Conservation (phyloP, 106 monocot species). For the Platanthera zijinensis region DNA sequence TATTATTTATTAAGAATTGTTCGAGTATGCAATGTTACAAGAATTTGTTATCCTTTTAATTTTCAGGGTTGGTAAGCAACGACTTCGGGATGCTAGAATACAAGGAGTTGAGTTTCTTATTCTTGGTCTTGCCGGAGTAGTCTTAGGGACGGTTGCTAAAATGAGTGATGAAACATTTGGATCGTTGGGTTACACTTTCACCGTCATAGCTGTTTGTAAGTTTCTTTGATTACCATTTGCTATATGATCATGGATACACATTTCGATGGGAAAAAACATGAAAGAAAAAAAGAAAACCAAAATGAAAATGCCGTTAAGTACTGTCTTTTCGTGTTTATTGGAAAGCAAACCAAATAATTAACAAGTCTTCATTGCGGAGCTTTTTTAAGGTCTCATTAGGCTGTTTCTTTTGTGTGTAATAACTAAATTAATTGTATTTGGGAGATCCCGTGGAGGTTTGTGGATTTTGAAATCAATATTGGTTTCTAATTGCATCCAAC, state of each 20-base stretch:
- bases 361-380: too few relatives aligned
- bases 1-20: neutral
- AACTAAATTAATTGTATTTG: too few relatives aligned
- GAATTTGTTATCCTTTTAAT: slow-evolving; percentile 7
- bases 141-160: slow-evolving; percentile 82
- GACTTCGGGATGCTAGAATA: slow-evolving; percentile 82
- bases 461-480: too few relatives aligned
- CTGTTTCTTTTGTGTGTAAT: too few relatives aligned
- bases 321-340: neutral
- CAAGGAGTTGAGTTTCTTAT: slow-evolving; percentile 88
- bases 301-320: neutral
- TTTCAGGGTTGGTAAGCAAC: slow-evolving; percentile 80
- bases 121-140: slow-evolving; percentile 81
- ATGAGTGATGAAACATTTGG: slow-evolving; percentile 76
- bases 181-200: slow-evolving; percentile 69
- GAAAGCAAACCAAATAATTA: neutral
- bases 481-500: too few relatives aligned
- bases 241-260: neutral
- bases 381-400: too few relatives aligned
- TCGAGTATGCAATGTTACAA: neutral
- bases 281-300: neutral
- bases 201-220: slow-evolving; percentile 99
- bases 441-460: too few relatives aligned
- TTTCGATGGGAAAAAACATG: neutral
- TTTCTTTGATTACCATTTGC: slow-evolving; percentile 6